These are phyloP conservation scores for Chiua sp. DNA, from an alignment of 1,284 basidiomycete species.

Conservation along the genomic window DNA sequence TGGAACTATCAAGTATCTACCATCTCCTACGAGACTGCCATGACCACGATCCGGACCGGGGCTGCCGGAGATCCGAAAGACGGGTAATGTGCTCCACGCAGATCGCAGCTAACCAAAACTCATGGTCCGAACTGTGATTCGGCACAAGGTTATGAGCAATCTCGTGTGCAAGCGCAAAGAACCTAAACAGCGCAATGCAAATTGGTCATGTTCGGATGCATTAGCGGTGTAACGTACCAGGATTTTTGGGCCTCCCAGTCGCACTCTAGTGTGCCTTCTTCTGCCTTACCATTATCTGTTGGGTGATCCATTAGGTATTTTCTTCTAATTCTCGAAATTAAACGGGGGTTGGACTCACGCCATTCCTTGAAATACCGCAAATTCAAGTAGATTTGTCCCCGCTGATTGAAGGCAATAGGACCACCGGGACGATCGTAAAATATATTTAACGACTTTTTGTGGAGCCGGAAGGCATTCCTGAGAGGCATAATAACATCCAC, in stretches of 20 bases:
- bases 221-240: conserved; percentile 52
- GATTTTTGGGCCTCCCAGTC: conserved; percentile 69
- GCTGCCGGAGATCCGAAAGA: neutral
- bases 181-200: conserved; percentile 52
- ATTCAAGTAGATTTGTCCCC: neutral
- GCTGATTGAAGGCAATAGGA: neutral
- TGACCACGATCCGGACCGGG: neutral
- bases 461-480: neutral
- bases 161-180: conserved; percentile 91
- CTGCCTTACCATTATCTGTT: conserved; percentile 50
- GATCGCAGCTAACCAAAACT: conserved; percentile 92
- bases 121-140: conserved; percentile 82
- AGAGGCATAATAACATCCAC: neutral
- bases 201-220: neutral
- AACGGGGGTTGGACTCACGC: too few species aligned
- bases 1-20: too few species aligned
- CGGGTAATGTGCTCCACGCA: conserved; percentile 62
- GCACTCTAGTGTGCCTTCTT: conserved; percentile 52
- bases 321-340: too few species aligned
- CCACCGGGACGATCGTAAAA: neutral
- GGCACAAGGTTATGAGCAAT: conserved; percentile 84
- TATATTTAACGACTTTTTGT: neutral
- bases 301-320: too few species aligned
- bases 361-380: neutral
- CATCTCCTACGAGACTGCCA: too few species aligned